Conservation (phyloP, 805 yeast genomes). For the Ogataea saltuana region DNA sequence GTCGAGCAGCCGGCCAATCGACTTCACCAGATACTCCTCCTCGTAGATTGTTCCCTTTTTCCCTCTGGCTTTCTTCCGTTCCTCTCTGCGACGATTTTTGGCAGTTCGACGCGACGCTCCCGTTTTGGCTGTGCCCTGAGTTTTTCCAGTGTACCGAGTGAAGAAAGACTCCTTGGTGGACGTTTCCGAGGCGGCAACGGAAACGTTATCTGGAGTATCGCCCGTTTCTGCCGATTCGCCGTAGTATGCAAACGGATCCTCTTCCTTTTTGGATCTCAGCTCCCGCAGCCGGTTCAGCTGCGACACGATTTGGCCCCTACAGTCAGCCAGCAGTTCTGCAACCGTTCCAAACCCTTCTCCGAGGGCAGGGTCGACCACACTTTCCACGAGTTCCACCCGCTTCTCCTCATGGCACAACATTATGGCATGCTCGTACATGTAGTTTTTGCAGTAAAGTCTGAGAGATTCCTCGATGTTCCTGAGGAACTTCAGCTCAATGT, state of each 20-base stretch:
- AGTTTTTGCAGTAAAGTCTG: slow-evolving; percentile 69
- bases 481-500: slow-evolving; percentile 64
- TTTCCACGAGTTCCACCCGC: slow-evolving; percentile 48
- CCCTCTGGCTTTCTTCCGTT: slow-evolving; percentile 93
- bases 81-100: slow-evolving; percentile 92
- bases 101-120: slow-evolving; percentile 93
- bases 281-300: slow-evolving; percentile 85
- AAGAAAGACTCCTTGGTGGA: slow-evolving; percentile 91
- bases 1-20: slow-evolving; percentile 85
- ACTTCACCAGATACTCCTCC: slow-evolving; percentile 88
- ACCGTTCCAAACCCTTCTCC: slow-evolving; percentile 86
- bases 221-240: slow-evolving; percentile 61
- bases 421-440: slow-evolving; percentile 73
- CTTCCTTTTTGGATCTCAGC: slow-evolving; percentile 75
- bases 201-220: slow-evolving; percentile 89
- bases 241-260: slow-evolving; percentile 84
- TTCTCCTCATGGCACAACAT: slow-evolving; percentile 54
- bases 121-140: slow-evolving; percentile 92
- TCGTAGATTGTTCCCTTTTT: slow-evolving; percentile 97
- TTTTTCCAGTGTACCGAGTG: slow-evolving; percentile 95
- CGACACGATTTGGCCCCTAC: slow-evolving; percentile 78
- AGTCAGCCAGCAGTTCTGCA: slow-evolving; percentile 92
- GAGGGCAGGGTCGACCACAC: slow-evolving; percentile 68
- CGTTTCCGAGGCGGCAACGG: slow-evolving; percentile 91
- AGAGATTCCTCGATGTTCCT: slow-evolving; percentile 63